Conservation (phyloP, 164 flowering plant species). For the Platanus orientalis region DNA sequence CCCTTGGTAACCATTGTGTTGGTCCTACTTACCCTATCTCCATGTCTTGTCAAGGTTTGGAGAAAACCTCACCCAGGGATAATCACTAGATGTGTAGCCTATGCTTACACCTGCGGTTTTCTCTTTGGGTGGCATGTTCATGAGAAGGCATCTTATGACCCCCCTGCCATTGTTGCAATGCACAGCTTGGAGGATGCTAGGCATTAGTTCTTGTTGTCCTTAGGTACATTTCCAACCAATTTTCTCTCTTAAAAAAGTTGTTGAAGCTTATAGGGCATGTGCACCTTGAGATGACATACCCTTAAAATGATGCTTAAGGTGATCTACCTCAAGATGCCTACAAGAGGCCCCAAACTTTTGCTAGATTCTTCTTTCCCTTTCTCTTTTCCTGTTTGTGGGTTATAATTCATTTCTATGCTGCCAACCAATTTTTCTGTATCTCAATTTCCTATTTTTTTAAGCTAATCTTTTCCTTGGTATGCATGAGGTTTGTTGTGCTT, state of each 20-base stretch:
- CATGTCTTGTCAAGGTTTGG: constrained; percentile 80
- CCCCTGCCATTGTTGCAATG: constrained; percentile 67
- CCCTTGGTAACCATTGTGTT: constrained; percentile 63
- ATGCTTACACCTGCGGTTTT: constrained; percentile 90
- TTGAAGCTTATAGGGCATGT: not conserved
- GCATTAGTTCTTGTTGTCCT: constrained; percentile 75
- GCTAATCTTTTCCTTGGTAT: no score
- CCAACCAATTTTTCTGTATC: no score
- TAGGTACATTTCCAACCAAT: constrained; percentile 41
- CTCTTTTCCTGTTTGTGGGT: no score
- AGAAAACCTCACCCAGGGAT: constrained; percentile 56
- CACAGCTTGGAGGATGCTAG: constrained; percentile 67
- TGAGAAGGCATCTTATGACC: constrained; percentile 92
- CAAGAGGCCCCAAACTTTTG: no score
- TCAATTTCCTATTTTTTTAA: no score
- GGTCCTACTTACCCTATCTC: constrained; percentile 72
- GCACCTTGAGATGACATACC: no score
- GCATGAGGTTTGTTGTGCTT: no score
- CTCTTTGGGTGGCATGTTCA: constrained; percentile 99
- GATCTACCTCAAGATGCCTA: no score
- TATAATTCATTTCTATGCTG: no score
- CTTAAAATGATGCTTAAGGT: no score
- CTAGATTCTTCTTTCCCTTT: no score
- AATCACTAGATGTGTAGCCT: constrained; percentile 80
- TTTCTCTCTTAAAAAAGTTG: not conserved